Evolutionary conservation across 208 protist species (phyloP), one percentile per base, ranked within the genome.

Genomic region (Porcisia hertigi): DNA sequence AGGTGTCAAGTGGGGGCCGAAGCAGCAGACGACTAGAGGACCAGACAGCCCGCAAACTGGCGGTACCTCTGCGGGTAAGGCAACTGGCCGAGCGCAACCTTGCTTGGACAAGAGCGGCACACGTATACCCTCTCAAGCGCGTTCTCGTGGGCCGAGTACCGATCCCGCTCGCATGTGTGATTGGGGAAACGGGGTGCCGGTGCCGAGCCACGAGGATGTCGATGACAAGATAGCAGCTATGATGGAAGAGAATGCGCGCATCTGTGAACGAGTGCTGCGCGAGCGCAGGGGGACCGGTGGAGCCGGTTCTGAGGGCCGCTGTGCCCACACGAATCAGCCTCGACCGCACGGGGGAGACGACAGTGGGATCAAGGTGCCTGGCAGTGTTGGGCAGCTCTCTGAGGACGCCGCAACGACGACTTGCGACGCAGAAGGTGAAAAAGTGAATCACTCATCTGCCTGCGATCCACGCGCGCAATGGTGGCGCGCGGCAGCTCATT

Each of bases 401-500:
- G 41, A 47, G 9, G 9, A 67, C 23, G 41, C 41, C 8, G 62
- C 65, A 43, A 47, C 75, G 45, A 47, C 67, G 23, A 23, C 12
- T 1, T 30, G 43, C 12, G 58, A 53, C 12, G 58, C 0, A 7
- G 45, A 52, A 25, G 25, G 53, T 25, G 53, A 8, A 34, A 52
- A 72, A 53, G 20, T 23, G 34, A 30, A 23, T 47, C 45, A 30
- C 18, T 5, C 52, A 36, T 20, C 47, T 23, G 65, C 75, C n/a
- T 36, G 49, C 4, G 88, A 94, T 77, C 86, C 83, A 47, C 85
- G 90, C 14, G 83, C 81, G 73, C 77, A 89, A 60, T 89, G 87
- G 79, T 96, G 92, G 92, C 83, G 84, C 4, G 85, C 91, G 9
- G 82, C 84, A 11, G 85, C 85, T 3, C 80, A 95, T 59, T 85